Percentiles rank a stretch among this genome's conserved stretches.
Evolutionary conservation across 768 basidiomycete species (phyloP).

Genomic region (Boletellus ananas): DNA sequence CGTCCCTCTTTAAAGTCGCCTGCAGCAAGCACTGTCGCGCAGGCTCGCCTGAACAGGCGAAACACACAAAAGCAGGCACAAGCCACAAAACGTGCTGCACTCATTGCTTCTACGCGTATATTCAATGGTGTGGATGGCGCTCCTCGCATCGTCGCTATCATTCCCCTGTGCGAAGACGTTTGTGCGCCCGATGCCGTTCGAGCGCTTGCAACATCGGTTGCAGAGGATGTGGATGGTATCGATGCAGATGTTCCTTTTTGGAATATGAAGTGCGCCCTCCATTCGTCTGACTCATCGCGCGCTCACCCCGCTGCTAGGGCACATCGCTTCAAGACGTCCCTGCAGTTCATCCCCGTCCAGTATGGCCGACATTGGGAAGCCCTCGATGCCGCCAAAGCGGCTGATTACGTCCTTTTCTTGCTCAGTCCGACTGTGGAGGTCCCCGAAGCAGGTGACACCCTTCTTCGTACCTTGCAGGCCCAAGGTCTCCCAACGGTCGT

Average conservation of each 20-base stretch:
- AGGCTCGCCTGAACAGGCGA: constrained; percentile 72
- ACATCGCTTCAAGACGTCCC: constrained; percentile 84
- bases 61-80: constrained; percentile 86
- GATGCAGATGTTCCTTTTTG: constrained; percentile 35
- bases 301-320: constrained; percentile 45
- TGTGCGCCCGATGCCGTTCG: constrained; percentile 46
- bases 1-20: constrained; percentile 52
- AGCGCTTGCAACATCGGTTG: constrained; percentile 58
- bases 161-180: constrained; percentile 76
- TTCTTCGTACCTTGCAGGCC: constrained; percentile 82
- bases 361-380: constrained; percentile 71
- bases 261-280: constrained; percentile 56
- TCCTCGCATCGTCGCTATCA: constrained; percentile 82
- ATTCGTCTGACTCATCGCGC: neutral
- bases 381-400: constrained; percentile 80
- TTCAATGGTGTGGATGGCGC: constrained; percentile 76
- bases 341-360: constrained; percentile 80
- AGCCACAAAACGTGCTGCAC: constrained; percentile 59
- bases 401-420: constrained; percentile 86
- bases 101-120: constrained; percentile 70
- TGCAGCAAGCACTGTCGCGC: constrained; percentile 51
- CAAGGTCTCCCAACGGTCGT: constrained; percentile 87
- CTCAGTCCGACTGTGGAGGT: constrained; percentile 84
- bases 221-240: constrained; percentile 34
- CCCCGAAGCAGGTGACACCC: constrained; percentile 77